Base-by-base conservation (phyloP, 306 rosid genomes). In the Oxytropis ochrocephala region DNA sequence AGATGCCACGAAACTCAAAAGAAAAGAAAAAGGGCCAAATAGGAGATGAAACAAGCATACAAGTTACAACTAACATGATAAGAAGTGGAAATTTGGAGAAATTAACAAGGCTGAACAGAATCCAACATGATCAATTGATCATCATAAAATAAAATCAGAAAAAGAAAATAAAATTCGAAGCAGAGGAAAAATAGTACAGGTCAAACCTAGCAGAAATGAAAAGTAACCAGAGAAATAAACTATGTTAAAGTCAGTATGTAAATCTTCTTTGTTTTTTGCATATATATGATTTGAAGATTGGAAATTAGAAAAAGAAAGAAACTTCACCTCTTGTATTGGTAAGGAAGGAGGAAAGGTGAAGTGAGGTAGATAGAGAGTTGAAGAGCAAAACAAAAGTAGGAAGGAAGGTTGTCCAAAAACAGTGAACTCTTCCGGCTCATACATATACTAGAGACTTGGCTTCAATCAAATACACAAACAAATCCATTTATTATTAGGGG, bases 151-250 rank as follows among this genome's bases (percentile, higher is more conserved):
- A 9, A 67, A 19, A 2, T 10, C 6, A 36, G 5, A 1, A 6
- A 10, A 69, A 3, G 38, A 1, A 69, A 69, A 67, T 49, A 8
- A 66, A 53, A 77, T 61, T 49, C 12, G 71, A 35, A 59, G 13
- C 19, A 51, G 7, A 61, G 61, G 5, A 35, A 54, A 44, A 69
- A 24, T 27, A 58, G 24, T 36, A 64, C 1, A 41, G 6, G 9
- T 11, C 11, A 69, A 62, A 35, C 11, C 46, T n/a, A 48, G 39
- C 18, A 14, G 19, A 60, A 56, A 64, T 7, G 29, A 58, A 7
- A 30, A 57, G 51, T 18, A 21, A 46, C 1, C 29, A 46, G n/a
- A 42, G 14, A 24, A 66, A 70, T 9, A 68, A 57, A 63, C 18
- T 12, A 4, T 18, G 7, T 6, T 33, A 11, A 61, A 46, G 33